Evolutionary conservation across 345 rosid genomes (phyloP).

Genomic region (Brassica napus): Da-Ae NC_063447.1:25141001-25141500

Average conservation of each 20-base stretch:
- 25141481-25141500: not conserved
- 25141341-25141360: conserved; percentile 52
- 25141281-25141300: conserved; percentile 42
- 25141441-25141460: not conserved
- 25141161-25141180: conserved; percentile 59
- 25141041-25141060: conserved; percentile 35
- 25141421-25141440: not conserved
- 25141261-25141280: conserved; percentile 47
- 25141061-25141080: conserved; percentile 56
- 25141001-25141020: not conserved
- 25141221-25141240: conserved; percentile 42
- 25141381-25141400: conserved; percentile 2
- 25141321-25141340: conserved; percentile 62
- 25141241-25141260: conserved; percentile 43
- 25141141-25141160: conserved; percentile 55
- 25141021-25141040: not conserved
- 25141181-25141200: conserved; percentile 48
- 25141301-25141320: conserved; percentile 49
- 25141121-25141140: conserved; percentile 38
- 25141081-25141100: conserved; percentile 47
- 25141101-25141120: conserved; percentile 47
- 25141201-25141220: conserved; percentile 47
- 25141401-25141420: not conserved
- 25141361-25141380: not conserved
- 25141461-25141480: not conserved